These are phyloP conservation scores for Erysimum pusillum DNA, from an alignment of 441 rosid genomes.

Conservation along the genomic window DNA sequence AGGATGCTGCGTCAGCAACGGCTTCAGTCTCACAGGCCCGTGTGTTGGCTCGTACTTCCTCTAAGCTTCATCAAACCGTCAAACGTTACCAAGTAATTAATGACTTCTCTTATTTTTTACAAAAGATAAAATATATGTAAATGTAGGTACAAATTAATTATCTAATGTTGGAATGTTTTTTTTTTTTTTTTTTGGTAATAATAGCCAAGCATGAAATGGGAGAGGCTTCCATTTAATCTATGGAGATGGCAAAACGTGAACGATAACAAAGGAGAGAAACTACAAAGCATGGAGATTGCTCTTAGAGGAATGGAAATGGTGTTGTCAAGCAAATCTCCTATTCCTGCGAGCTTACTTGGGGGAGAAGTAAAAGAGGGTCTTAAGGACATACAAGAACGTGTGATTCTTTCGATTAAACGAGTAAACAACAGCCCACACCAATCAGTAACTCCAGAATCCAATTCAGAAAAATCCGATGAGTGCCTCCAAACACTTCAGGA, in stretches of 20 bases:
- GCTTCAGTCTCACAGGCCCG: slow-evolving; percentile 70
- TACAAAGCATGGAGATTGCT: slow-evolving; percentile 63
- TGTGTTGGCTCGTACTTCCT: slow-evolving; percentile 50
- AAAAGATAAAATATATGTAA: background rate
- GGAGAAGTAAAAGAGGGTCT: slow-evolving; percentile 55
- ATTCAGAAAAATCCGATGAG: slow-evolving; percentile 42
- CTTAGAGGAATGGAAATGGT: slow-evolving; percentile 88
- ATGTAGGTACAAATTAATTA: background rate
- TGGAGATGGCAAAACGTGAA: slow-evolving; percentile 50
- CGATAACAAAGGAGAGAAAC: slow-evolving; percentile 54
- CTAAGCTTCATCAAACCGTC: slow-evolving; percentile 59
- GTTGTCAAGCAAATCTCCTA: slow-evolving; percentile 49
- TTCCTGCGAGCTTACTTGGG: slow-evolving; percentile 49
- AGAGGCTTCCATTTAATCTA: slow-evolving; percentile 64
- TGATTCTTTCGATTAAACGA: slow-evolving; percentile 52
- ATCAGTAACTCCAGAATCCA: slow-evolving; percentile 65
- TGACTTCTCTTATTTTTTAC: background rate
- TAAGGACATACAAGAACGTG: slow-evolving; percentile 55
- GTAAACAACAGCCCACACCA: slow-evolving; percentile 49
- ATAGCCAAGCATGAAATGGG: slow-evolving; percentile 86
- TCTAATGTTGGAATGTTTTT: slow-evolving; percentile 18
- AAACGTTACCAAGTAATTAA: slow-evolving; percentile 69
- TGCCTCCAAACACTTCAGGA: slow-evolving; percentile 57
- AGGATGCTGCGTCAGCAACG: slow-evolving; percentile 56
- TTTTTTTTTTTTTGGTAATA: background rate